Evolutionary conservation across 768 basidiomycete species (phyloP), one percentile per base, ranked within the genome.

Genomic region (Harrya chromipes): DNA sequence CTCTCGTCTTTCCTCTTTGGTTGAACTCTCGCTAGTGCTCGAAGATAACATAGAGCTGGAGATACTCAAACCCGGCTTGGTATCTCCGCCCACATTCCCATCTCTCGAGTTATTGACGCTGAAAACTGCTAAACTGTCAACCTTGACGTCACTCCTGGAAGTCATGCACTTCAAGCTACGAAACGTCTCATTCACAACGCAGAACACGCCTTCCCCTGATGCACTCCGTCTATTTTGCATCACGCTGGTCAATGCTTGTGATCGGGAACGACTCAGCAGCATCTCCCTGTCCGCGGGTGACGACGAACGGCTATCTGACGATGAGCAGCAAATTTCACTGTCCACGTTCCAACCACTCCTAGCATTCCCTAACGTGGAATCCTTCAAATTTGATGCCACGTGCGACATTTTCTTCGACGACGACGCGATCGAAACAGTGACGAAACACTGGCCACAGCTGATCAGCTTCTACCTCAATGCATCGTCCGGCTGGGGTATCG

Each of bases 401-500:
- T 66, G 64, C 21, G 35, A 52, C 24, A 23, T 68, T 6, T 20
- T 13, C 11, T 34, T 65, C 35, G 56, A 58, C 20, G 61, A 65
- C 37, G 46, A 48, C 3, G 58, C 49, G 19, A 50, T 67, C 42
- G n/a, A 39, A 8, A 42, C 43, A 8, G 2, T 65, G 21, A 27
- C 61, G 14, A 54, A 58, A 40, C 53, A 46, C 42, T 66, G 66
- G 64, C 53, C 60, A 3, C 33, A 41, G 19, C 39, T 64, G 37
- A 45, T 1, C 14, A 0, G 3, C 19, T 27, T 62, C 36, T 57
- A 43, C 37, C n/a, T 64, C 49, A 64, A 64, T 39, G 42, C 42
- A 4, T 40, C 10, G 8, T 46, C 50, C 0, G 63, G 62, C 1
- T 65, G 62, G 62, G 57, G 55, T 0, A 49, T 39, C 37, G 6